Evolutionary conservation across 2,329 filamentous ascomycete species (phyloP), one percentile per base, ranked within the genome.

Genomic region (Lasiodiplodia sp.): DNA sequence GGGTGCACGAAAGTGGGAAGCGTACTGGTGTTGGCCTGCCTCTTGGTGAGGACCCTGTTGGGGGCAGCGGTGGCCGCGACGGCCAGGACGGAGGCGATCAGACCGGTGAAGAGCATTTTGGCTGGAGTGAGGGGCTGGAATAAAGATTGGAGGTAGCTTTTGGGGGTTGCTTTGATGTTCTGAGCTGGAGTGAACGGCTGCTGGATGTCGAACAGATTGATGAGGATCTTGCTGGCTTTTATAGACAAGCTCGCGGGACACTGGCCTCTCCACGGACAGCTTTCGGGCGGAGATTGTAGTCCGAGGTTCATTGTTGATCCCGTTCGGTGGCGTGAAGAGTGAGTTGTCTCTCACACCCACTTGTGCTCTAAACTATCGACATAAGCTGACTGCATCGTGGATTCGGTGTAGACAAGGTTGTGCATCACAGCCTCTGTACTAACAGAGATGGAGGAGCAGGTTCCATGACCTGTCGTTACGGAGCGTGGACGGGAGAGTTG

Each of bases 71-170:
- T 34, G n/a, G 34, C 31, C 18, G 55, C 31, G 31, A 23, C 18
- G 34, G 55, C 55, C 34, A 57, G 28, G 31, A 12, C 31, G 18
- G 21, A 23, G 55, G 55, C 12, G 31, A 57, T 11, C 7, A 57
- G 34, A 38, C 14, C 7, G 34, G 55, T 38, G 55, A 38, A 57
- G 31, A 38, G 55, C 55, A 57, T 57, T 57, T 57, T 57, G 55
- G 18, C 11, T 57, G 55, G 34, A 55, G 21, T 25, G 21, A 16
- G 28, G 21, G 23, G 16, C 51, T 55, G 21, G 23, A 34, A 34
- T 2, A 34, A 34, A 10, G 31, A 34, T 34, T 34, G 31, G 31
- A 8, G 23, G 25, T 8, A 16, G 14, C 21, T 25, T 55, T 18
- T 25, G 21, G 16, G 51, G 14, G 23, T 18, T 52, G n/a, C 49